Conservation (phyloP, 225 moss, liverwort and hornwort species). For the Pleurozium schreberi region DNA sequence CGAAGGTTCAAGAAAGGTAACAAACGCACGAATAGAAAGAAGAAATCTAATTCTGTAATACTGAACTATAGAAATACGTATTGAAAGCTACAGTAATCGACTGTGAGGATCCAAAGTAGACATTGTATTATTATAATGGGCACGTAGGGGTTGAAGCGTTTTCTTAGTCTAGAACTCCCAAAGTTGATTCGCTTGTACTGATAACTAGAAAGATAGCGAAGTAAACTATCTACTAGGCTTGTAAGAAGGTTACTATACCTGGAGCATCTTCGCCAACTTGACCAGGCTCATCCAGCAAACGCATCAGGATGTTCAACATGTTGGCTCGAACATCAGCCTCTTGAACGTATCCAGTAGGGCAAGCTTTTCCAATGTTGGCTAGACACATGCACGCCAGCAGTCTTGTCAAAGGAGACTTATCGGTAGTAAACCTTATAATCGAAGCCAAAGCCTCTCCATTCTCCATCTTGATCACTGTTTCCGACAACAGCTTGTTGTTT, state of each 20-base stretch:
- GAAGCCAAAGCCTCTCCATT: constrained; percentile 43
- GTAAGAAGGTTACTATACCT: constrained; percentile 3
- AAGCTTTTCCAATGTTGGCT: constrained; percentile 72
- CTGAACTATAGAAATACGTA: neutral
- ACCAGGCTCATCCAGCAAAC: constrained; percentile 85
- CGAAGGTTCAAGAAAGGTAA: neutral
- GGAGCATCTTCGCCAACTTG: constrained; percentile 92
- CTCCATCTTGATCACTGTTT: constrained; percentile 56
- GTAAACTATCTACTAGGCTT: neutral
- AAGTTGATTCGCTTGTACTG: neutral
- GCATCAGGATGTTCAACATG: constrained; percentile 78
- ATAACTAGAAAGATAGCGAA: neutral
- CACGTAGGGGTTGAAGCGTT: neutral
- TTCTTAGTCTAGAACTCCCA: neutral
- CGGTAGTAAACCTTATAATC: constrained; percentile 66
- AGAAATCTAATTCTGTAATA: neutral
- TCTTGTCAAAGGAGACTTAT: constrained; percentile 74
- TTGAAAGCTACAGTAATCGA: neutral
- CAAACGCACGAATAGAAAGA: neutral
- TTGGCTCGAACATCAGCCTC: constrained; percentile 63
- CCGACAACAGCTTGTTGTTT: constrained; percentile 69
- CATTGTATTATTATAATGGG: neutral
- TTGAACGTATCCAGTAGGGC: constrained; percentile 37
- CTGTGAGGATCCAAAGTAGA: neutral
- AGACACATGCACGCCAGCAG: constrained; percentile 82